Evolutionary conservation across 805 yeast species (phyloP).

Genomic region (Candida easanensis): DNA sequence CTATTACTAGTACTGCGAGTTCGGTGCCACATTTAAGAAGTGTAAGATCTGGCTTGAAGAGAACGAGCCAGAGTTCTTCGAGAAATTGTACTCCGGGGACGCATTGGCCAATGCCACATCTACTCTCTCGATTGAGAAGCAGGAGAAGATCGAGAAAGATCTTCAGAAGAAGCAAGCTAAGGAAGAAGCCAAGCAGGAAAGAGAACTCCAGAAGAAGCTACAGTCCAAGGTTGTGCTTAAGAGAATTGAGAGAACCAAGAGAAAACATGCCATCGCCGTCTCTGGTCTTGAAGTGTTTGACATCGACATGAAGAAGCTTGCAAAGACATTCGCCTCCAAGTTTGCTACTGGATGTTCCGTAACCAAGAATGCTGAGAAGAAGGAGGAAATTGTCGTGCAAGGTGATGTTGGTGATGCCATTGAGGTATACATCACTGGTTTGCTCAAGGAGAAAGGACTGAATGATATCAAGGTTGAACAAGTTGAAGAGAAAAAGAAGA

Average conservation of each 20-base stretch:
- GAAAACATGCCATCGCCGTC: constrained; percentile 83
- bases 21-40: constrained; percentile 74
- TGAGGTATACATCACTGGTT: constrained; percentile 65
- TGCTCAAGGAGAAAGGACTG: constrained; percentile 79
- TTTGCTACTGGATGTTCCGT: constrained; percentile 97
- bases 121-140: constrained; percentile 69
- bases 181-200: constrained; percentile 80
- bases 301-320: constrained; percentile 83
- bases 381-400: constrained; percentile 87
- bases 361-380: constrained; percentile 84
- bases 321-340: constrained; percentile 88
- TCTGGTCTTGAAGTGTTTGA: constrained; percentile 87
- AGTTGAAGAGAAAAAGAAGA: constrained; percentile 76
- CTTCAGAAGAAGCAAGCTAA: constrained; percentile 81
- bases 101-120: constrained; percentile 55
- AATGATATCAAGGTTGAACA: constrained; percentile 86
- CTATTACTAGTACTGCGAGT: constrained; percentile 68
- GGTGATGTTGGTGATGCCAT: constrained; percentile 95
- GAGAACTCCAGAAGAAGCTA: constrained; percentile 75
- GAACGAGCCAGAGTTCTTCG: constrained; percentile 53
- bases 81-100: constrained; percentile 58
- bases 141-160: constrained; percentile 78
- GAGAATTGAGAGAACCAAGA: constrained; percentile 84
- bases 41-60: constrained; percentile 82
- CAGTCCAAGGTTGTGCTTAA: constrained; percentile 81